Evolutionary conservation across 805 yeast species (phyloP).

Genomic region (Yamadazyma paraphyllophila): DNA sequence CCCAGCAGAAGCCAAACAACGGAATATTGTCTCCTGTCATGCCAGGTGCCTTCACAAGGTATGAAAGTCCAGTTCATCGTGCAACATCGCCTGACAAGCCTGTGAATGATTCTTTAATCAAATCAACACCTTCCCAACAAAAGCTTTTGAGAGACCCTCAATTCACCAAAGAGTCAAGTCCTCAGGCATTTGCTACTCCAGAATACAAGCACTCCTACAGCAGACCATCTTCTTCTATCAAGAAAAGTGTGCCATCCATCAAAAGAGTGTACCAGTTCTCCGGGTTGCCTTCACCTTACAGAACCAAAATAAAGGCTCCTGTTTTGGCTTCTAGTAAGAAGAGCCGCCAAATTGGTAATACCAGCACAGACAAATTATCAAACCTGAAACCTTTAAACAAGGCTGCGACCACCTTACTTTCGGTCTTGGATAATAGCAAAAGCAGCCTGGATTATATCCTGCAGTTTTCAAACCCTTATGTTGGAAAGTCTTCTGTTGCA

Average conservation of each 20-base stretch:
- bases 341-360: not conserved
- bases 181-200: conserved; percentile 23
- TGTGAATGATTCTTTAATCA: not conserved
- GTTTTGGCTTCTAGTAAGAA: conserved; percentile 1
- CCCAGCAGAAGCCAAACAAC: conserved; percentile 7
- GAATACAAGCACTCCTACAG: conserved; percentile 41
- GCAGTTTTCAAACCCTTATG: conserved; percentile 28
- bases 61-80: conserved; percentile 3
- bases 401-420: conserved; percentile 38
- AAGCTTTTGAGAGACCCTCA: conserved; percentile 21
- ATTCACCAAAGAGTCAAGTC: conserved; percentile 16
- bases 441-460: conserved; percentile 20
- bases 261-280: conserved; percentile 46
- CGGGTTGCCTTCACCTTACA: conserved; percentile 45
- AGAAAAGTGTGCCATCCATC: conserved; percentile 29
- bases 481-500: conserved; percentile 6
- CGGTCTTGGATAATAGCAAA: conserved; percentile 29
- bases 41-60: conserved; percentile 14
- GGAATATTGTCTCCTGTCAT: conserved; percentile 8
- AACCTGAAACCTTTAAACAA: conserved; percentile 15
- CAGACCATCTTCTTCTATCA: conserved; percentile 7
- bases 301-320: conserved; percentile 37
- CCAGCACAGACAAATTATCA: not conserved
- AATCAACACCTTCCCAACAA: conserved; percentile 27
- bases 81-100: not conserved